A percentile compares a stretch with the other conserved stretches of the same genome.
phyloP scores from a whole-genome alignment of 768 basidiomycete genomes.

The Phaeotremella fagi region DNA sequence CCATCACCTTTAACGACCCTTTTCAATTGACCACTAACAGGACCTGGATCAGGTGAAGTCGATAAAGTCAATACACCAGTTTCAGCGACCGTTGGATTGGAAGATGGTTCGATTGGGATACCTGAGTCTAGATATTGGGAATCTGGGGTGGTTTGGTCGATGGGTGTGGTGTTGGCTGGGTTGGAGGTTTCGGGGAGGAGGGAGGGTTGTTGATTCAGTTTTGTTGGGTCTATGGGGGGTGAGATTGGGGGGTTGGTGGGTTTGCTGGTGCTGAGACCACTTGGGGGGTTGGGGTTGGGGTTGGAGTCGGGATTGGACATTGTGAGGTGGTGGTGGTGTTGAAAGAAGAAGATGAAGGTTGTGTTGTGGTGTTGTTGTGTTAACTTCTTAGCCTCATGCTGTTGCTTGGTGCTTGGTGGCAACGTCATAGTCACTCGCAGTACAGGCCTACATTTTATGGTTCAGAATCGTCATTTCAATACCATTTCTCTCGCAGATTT shows the following conservation, averaged over 20 bases:
- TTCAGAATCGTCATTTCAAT: too few relatives aligned
- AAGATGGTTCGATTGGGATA: constrained; percentile 5
- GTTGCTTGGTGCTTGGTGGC: too few relatives aligned
- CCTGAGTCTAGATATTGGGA: constrained; percentile 34
- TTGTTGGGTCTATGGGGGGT: constrained; percentile 39
- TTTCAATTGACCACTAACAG: constrained; percentile 32
- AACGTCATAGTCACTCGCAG: too few relatives aligned
- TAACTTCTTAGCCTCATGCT: too few relatives aligned
- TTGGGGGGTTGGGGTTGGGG: too few relatives aligned
- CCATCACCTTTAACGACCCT: constrained; percentile 14
- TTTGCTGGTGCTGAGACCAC: neutral
- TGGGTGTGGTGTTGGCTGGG: constrained; percentile 9
- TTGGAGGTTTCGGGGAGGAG: constrained; percentile 25
- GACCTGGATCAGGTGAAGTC: constrained; percentile 24
- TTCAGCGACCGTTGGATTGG: constrained; percentile 29
- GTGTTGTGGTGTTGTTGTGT: too few relatives aligned
- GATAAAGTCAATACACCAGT: constrained; percentile 17
- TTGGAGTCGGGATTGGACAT: too few relatives aligned
- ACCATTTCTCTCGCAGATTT: too few relatives aligned
- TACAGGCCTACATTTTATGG: too few relatives aligned
- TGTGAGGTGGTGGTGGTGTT: too few relatives aligned
- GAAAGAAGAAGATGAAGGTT: too few relatives aligned
- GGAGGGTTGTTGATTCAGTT: constrained; percentile 33
- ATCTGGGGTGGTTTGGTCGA: constrained; percentile 1
- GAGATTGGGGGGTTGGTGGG: constrained; percentile 4